A percentile compares a stretch with the other conserved stretches of the same genome.
phyloP scores from a whole-genome alignment of 768 basidiomycete species.

The Kwoniella heveanensis region DNA sequence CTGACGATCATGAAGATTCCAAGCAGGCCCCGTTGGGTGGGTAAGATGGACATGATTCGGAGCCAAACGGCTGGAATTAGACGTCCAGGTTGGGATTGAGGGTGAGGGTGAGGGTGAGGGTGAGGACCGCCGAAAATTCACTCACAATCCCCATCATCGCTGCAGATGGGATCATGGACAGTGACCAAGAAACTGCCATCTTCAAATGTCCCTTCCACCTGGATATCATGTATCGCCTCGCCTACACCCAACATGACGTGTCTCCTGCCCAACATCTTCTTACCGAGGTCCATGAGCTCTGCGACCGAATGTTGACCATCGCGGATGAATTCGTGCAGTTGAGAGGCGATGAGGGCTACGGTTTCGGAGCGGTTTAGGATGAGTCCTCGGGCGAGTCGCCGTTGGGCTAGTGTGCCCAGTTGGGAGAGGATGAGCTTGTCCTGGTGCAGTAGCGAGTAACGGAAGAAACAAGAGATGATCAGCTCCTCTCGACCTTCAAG shows the following conservation, averaged over 20 bases:
- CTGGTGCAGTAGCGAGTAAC: constrained; percentile 25
- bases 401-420: constrained; percentile 81
- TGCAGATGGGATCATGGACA: constrained; percentile 90
- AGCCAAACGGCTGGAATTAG: too few relatives aligned
- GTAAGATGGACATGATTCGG: not conserved
- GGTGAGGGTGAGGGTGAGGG: too few relatives aligned
- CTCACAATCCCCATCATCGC: constrained; percentile 68
- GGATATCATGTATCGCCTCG: constrained; percentile 76
- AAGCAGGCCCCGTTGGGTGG: not conserved
- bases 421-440: constrained; percentile 54
- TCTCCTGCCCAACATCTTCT: constrained; percentile 77
- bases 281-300: constrained; percentile 91
- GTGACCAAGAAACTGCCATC: constrained; percentile 84
- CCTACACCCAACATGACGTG: constrained; percentile 83
- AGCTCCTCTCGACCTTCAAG: too few relatives aligned
- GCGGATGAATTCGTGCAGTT: constrained; percentile 88
- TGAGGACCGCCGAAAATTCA: too few relatives aligned
- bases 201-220: constrained; percentile 88
- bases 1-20: too few relatives aligned
- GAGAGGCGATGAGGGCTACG: constrained; percentile 83
- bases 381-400: constrained; percentile 89
- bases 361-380: constrained; percentile 85
- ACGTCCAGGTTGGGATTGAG: too few relatives aligned
- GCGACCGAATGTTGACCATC: constrained; percentile 85
- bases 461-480: not conserved